Base-by-base conservation (phyloP, 495 filamentous ascomycete genomes). In the Hyaloscypha finlandica region DNA sequence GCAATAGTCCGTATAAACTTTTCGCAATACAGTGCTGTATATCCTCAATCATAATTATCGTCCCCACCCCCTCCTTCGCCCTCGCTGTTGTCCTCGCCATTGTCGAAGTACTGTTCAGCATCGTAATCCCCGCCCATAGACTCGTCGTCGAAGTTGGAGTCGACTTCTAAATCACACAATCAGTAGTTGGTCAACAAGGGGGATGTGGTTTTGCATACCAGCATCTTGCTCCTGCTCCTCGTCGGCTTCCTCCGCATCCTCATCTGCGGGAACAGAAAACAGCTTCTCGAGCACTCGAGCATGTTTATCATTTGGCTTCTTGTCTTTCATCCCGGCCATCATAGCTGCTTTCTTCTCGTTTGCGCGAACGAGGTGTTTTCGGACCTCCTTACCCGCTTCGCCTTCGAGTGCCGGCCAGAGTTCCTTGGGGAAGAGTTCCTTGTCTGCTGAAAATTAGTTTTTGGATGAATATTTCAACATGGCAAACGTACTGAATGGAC, bases 71-170 rank as follows among this genome's bases (percentile, higher is more conserved):
- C 82, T 16, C 79, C 81, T 6, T 79, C 80, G 0, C 74, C 82
- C 14, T 84, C 80, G 12, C 56, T 64, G 14, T 61, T 58, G 8
- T 78, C 79, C 32, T 81, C 79, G 30, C 82, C 80, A 45, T 74
- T 78, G 31, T 84, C 81, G 67, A 86, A 86, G 72, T 85, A 85
- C 20, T 74, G 71, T 71, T 86, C 84, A 8, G 79, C 84, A 61
- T 85, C 80, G 71, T 86, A 86, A 63, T 86, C 84, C 29, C 83
- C 83, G 1, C 77, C 83, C 14, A 77, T 81, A 0, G 79, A 78
- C 31, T 76, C 80, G 0, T 74, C 76, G 35, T 78, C 73, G 29
- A 73, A 77, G 29, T 25, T 61, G 9, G 73, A 76, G 19, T 76
- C 61, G 11, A 56, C 58, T 25, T 68, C 75, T 31, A 77, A 74